Evolutionary conservation across 2,329 filamentous ascomycete species (phyloP), one percentile per base, ranked within the genome.

Genomic region (Pseudocercospora musae): DNA sequence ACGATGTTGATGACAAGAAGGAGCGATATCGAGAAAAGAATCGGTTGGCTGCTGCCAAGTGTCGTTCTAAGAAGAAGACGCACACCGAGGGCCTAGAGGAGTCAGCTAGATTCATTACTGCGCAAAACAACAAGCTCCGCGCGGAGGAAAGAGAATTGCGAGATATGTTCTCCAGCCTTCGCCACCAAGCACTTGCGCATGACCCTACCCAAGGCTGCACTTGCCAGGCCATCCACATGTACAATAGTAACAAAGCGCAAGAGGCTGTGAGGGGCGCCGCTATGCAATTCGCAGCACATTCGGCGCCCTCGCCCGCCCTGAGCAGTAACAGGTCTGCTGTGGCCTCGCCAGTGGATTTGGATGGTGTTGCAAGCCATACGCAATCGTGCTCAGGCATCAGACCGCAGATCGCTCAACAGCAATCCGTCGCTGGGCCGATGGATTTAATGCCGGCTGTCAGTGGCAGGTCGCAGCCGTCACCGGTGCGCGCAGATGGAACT

Each of bases 31-130:
- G 91, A 0, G 87, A 90, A 74, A 84, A 89, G 63, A 92, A 92
- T 73, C 82, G 89, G 9, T 78, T 89, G 2, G 89, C 89, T 0
- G 89, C 89, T 1, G 89, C 86, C 73, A 91, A 91, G 72, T 92
- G 89, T 71, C 84, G 89, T 3, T 84, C 88, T 70, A 90, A 90
- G 77, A 86, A 86, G 75, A 86, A 86, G 73, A 81, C 83, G 63
- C 83, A 84, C 69, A 82, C 81, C 37, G 77, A 80, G 59, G 70
- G 77, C 40, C 78, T 86, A 13, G 83, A 86, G 66, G 74, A 74
- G 31, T 76, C 75, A 53, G 76, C 77, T n/a, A 74, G 78, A 44
- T 74, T 77, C 8, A 74, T 76, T 25, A 74, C 73, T 2, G 70
- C 69, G 4, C 62, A 67, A 46, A 76, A 76, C 66, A 71, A 62